Percentiles rank a stretch among this genome's conserved stretches.
phyloP scores from a whole-genome alignment of 2,329 filamentous ascomycete species.

The Fusarium dimerum region DNA sequence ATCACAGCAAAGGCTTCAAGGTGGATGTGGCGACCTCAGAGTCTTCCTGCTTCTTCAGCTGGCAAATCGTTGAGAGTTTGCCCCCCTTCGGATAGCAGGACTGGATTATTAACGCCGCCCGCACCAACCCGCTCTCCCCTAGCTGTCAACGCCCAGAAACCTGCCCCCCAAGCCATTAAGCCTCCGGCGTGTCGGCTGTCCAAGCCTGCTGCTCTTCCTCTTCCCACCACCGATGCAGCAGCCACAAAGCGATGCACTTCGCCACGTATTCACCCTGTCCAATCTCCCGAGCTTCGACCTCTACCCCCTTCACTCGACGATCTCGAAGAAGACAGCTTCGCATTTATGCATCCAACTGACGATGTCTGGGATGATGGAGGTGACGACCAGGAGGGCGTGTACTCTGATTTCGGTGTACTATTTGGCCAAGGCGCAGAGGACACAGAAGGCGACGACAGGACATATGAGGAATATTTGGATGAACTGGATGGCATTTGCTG shows the following conservation, averaged over 20 bases:
- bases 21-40: slow-evolving; percentile 24
- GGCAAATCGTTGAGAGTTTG: slow-evolving; percentile 19
- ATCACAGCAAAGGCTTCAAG: slow-evolving; percentile 23
- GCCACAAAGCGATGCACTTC: slow-evolving; percentile 31
- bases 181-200: slow-evolving; percentile 29
- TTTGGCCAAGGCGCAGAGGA: slow-evolving; percentile 41
- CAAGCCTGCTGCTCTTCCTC: slow-evolving; percentile 31
- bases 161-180: slow-evolving; percentile 15
- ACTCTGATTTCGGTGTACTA: slow-evolving; percentile 55
- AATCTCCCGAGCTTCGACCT: slow-evolving; percentile 37
- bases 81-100: slow-evolving; percentile 9
- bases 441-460: slow-evolving; percentile 38
- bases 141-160: slow-evolving; percentile 4
- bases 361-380: slow-evolving; percentile 43
- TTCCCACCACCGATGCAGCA: slow-evolving; percentile 28
- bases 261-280: slow-evolving; percentile 33
- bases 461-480: slow-evolving; percentile 57
- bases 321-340: slow-evolving; percentile 47
- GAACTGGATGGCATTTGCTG: slow-evolving; percentile 58
- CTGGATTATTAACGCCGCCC: slow-evolving; percentile 7
- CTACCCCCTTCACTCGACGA: slow-evolving; percentile 30
- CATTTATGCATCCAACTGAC: slow-evolving; percentile 49
- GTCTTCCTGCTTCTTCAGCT: slow-evolving; percentile 19
- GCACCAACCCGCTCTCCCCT: slow-evolving; percentile 8
- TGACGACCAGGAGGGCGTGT: slow-evolving; percentile 52